Evolutionary conservation across 345 rosid species (phyloP).

Genomic region (Barbarea vulgaris): DNA sequence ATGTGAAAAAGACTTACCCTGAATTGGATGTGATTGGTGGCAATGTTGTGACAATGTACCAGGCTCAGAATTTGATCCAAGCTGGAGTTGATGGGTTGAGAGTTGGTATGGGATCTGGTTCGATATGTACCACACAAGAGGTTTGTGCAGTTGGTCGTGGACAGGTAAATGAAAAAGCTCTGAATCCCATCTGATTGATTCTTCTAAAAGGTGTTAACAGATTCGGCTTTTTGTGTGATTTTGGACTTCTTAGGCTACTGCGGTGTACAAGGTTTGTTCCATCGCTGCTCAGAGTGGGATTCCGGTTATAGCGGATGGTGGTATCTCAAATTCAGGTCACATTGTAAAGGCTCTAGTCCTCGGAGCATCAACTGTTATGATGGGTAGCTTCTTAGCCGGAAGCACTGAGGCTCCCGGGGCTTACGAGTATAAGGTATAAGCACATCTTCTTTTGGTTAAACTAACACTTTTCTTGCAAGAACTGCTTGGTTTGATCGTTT

Average conservation of each 20-base stretch:
- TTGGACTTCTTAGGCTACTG: constrained; percentile 68
- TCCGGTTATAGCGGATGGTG: constrained; percentile 97
- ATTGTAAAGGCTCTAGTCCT: constrained; percentile 84
- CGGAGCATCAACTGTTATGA: constrained; percentile 98
- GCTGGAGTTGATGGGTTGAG: constrained; percentile 85
- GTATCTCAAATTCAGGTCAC: constrained; percentile 94
- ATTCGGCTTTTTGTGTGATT: neutral
- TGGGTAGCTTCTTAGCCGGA: constrained; percentile 96
- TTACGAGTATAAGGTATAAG: constrained; percentile 61
- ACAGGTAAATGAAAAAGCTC: constrained; percentile 57
- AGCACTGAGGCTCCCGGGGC: constrained; percentile 88
- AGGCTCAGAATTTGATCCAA: constrained; percentile 83
- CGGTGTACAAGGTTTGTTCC: constrained; percentile 89
- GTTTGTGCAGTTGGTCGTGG: constrained; percentile 97
- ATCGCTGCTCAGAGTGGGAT: constrained; percentile 69
- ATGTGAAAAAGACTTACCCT: constrained; percentile 64
- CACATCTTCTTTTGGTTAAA: constrained; percentile 14
- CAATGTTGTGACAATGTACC: constrained; percentile 82
- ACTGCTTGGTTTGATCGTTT: constrained; percentile 1
- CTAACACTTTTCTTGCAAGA: neutral
- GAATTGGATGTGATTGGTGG: constrained; percentile 88
- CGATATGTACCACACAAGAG: constrained; percentile 95
- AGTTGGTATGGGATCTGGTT: constrained; percentile 97
- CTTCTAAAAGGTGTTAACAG: neutral
- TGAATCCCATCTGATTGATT: neutral